Percentiles rank a stretch among this genome's conserved stretches.
Conservation (phyloP, 495 filamentous ascomycete species). For the Schizothecium vesticola region DNA sequence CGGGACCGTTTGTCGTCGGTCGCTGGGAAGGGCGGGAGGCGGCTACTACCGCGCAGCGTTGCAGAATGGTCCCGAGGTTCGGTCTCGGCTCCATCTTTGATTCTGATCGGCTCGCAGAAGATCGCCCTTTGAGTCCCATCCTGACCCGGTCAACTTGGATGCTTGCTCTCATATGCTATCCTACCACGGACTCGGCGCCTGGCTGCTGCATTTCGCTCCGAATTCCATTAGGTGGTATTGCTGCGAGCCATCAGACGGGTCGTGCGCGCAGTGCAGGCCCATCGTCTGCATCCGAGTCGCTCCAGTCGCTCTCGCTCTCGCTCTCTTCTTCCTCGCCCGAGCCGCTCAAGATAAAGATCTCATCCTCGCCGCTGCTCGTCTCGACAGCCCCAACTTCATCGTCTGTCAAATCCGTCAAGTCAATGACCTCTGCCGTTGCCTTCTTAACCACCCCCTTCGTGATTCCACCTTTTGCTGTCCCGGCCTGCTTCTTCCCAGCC, state of each 20-base stretch:
- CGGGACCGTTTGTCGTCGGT: background rate
- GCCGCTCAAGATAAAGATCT: conserved; percentile 1
- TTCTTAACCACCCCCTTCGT: background rate
- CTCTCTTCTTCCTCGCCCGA: background rate
- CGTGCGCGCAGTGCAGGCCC: background rate
- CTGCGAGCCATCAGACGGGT: background rate
- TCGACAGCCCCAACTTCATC: background rate
- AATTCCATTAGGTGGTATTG: background rate
- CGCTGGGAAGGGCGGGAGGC: background rate
- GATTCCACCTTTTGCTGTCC: background rate
- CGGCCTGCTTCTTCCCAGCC: background rate
- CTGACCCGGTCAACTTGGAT: background rate
- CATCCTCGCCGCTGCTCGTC: background rate
- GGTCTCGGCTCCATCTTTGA: background rate
- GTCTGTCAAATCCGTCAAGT: background rate
- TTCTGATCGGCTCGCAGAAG: background rate
- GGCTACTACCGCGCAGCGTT: background rate
- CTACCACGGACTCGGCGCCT: background rate
- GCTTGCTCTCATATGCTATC: background rate
- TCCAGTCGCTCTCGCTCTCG: conserved; percentile 12
- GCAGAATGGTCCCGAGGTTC: background rate
- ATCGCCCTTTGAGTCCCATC: background rate
- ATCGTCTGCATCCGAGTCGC: conserved; percentile 4
- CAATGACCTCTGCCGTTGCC: background rate
- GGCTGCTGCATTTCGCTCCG: too few relatives aligned